Conservation (phyloP, 257 asterid genomes). For the Cordia subcordata region DNA sequence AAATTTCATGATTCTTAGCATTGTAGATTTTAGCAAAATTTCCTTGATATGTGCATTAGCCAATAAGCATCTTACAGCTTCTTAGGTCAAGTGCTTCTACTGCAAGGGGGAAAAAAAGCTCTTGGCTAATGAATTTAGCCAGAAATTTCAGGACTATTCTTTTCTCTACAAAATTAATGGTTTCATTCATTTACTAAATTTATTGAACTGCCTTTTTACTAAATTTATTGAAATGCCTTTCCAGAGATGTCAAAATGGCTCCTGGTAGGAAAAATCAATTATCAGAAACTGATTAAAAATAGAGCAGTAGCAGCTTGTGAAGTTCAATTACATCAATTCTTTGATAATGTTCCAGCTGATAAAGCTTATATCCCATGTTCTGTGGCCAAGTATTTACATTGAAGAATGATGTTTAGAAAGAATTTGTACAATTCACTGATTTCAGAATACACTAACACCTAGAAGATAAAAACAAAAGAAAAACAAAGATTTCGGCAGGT, state of each 20-base stretch:
- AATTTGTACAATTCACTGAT: not conserved
- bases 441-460: not conserved
- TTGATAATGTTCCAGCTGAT: not conserved
- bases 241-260: no score
- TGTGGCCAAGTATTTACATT: not conserved
- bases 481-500: not conserved
- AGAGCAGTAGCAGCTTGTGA: slow-evolving; percentile 1
- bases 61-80: no score
- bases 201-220: no score
- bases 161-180: not conserved
- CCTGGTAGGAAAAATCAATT: no score
- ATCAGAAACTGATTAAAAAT: slow-evolving; percentile 1
- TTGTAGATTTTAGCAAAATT: no score
- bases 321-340: not conserved
- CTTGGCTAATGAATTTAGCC: not conserved
- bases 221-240: no score
- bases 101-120: not conserved
- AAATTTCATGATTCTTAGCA: no score
- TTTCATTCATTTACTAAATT: not conserved
- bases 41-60: no score
- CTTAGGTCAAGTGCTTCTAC: no score
- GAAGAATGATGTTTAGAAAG: not conserved
- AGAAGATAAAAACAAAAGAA: no score
- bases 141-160: not conserved
- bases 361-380: not conserved